Evolutionary conservation across 2,329 filamentous ascomycete species (phyloP).

Genomic region (Colletotrichum costaricense): DNA sequence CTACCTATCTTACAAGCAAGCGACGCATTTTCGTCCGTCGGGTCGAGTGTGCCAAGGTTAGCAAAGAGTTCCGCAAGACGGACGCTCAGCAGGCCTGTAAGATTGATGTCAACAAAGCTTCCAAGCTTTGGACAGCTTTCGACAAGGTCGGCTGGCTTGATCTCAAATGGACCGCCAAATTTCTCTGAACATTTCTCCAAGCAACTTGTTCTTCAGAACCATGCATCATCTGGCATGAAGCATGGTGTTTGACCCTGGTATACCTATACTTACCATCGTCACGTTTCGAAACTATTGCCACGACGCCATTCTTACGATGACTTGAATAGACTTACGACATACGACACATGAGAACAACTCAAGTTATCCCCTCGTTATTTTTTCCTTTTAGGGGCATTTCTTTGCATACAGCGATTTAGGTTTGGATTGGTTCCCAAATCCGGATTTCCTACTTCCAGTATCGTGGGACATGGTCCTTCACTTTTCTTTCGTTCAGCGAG

Average conservation of each 20-base stretch:
- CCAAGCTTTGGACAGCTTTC: conserved; percentile 90
- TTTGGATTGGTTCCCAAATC: not conserved
- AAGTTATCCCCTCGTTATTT: not conserved
- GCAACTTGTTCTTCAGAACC: not conserved
- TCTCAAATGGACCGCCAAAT: conserved; percentile 54
- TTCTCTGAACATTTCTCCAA: conserved; percentile 40
- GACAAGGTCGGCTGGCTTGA: conserved; percentile 89
- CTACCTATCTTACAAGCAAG: conserved; percentile 92
- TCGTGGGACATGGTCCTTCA: not conserved
- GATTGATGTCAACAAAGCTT: conserved; percentile 98
- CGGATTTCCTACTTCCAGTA: not conserved
- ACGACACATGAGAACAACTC: not conserved
- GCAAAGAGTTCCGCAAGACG: conserved; percentile 93
- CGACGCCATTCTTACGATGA: not conserved
- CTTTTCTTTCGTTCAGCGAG: not conserved
- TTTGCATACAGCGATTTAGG: conserved; percentile 29
- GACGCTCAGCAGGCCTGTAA: conserved; percentile 97
- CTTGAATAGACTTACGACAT: not conserved
- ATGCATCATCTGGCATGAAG: conserved; percentile 40
- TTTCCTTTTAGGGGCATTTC: not conserved
- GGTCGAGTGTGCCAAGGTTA: conserved; percentile 72
- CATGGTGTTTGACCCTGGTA: not conserved
- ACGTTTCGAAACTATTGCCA: not conserved
- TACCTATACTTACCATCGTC: not conserved
- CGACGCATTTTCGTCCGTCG: conserved; percentile 87